phyloP scores from a whole-genome alignment of 345 rosid genomes.

The Schrenkiella parvula region DNA sequence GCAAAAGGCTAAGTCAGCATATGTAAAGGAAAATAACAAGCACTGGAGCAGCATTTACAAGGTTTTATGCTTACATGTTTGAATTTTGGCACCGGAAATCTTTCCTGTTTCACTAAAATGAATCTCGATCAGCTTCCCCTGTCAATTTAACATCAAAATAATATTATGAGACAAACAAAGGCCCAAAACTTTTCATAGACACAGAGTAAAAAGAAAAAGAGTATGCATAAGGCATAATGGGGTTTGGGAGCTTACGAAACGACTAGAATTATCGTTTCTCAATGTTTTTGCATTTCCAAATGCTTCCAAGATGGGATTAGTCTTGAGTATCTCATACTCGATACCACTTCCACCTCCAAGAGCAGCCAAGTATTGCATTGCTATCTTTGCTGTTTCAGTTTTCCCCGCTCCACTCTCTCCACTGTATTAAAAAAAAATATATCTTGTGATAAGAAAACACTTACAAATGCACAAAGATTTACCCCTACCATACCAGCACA shows the following conservation, averaged over 20 bases:
- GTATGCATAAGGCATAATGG: not conserved
- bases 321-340: constrained; percentile 89
- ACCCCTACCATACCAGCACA: not conserved
- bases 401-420: constrained; percentile 99
- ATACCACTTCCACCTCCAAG: constrained; percentile 99
- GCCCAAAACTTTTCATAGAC: not conserved
- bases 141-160: constrained; percentile 13
- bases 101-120: constrained; percentile 96
- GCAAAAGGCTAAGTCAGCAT: not conserved
- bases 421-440: constrained; percentile 48
- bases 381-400: constrained; percentile 98
- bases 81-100: constrained; percentile 94
- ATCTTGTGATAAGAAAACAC: constrained; percentile 18
- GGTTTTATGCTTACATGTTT: constrained; percentile 44
- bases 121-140: constrained; percentile 93
- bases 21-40: not conserved
- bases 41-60: not conserved
- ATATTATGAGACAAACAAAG: not conserved
- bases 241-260: constrained; percentile 66
- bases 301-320: constrained; percentile 94
- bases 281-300: constrained; percentile 97
- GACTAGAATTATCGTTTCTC: constrained; percentile 96
- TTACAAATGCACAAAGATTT: constrained; percentile 12
- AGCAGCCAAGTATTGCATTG: constrained; percentile 98
- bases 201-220: not conserved